Evolutionary conservation across 352 stramenopile genomes (phyloP).

Genomic region (Pythium dissotocum): DNA sequence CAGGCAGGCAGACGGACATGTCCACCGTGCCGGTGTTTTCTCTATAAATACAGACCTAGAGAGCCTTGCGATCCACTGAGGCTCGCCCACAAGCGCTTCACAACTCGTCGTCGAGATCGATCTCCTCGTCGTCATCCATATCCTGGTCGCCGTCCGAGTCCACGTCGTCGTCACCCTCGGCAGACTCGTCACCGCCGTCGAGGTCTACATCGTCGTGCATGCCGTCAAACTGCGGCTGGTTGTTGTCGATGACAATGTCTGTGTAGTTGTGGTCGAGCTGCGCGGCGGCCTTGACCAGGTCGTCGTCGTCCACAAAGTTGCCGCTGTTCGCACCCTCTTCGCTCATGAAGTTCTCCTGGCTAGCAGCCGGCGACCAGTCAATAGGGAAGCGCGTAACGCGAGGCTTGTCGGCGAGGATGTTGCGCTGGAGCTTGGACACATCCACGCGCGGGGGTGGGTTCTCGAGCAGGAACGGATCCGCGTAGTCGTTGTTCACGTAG

Average conservation of each 20-base stretch:
- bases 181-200: constrained; percentile 57
- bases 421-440: constrained; percentile 92
- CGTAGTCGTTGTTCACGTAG: constrained; percentile 99
- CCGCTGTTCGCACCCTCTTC: constrained; percentile 52
- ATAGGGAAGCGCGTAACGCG: constrained; percentile 95
- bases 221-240: constrained; percentile 39
- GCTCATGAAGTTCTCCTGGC: constrained; percentile 32
- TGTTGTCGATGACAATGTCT: constrained; percentile 85
- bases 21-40: constrained; percentile 12
- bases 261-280: constrained; percentile 88
- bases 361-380: constrained; percentile 88
- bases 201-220: constrained; percentile 68
- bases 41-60: constrained; percentile 76
- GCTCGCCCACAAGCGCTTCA: constrained; percentile 6
- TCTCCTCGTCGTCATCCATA: constrained; percentile 76
- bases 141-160: constrained; percentile 75
- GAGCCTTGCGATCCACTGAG: neutral
- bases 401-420: constrained; percentile 97
- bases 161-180: constrained; percentile 46
- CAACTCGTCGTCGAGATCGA: constrained; percentile 48
- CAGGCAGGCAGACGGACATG: neutral
- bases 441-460: constrained; percentile 83
- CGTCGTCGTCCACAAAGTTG: constrained; percentile 79
- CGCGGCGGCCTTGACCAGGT: constrained; percentile 83
- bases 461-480: constrained; percentile 84